Percentiles rank a stretch among this genome's conserved stretches.
Evolutionary conservation across 805 yeast genomes (phyloP).

Genomic region (Cyberlindnera petersonii): DNA sequence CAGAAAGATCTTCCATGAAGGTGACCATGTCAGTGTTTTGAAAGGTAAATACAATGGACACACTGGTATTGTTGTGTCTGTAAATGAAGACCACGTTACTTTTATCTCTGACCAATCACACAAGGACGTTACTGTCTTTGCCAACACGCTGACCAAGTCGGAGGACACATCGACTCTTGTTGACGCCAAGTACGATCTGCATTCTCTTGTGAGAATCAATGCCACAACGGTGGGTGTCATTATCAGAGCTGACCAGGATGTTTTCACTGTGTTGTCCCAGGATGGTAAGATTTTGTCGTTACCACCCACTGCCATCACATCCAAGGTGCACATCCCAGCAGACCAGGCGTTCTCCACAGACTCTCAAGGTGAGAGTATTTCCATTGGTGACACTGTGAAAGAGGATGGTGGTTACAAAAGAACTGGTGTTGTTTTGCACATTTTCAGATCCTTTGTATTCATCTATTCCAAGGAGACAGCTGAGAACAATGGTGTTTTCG

Average conservation of each 20-base stretch:
- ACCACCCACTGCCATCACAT: constrained; percentile 77
- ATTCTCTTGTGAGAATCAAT: constrained; percentile 84
- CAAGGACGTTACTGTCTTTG: constrained; percentile 87
- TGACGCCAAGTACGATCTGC: constrained; percentile 76
- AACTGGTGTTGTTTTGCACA: constrained; percentile 84
- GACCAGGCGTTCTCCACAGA: constrained; percentile 85
- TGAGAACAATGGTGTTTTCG: constrained; percentile 91
- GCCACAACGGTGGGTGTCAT: constrained; percentile 86
- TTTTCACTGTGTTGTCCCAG: constrained; percentile 73
- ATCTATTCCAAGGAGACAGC: constrained; percentile 71
- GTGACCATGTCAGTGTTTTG: constrained; percentile 92
- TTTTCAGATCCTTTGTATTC: constrained; percentile 76
- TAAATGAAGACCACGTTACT: constrained; percentile 81
- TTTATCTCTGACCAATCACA: constrained; percentile 85
- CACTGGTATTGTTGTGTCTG: constrained; percentile 87
- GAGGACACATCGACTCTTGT: constrained; percentile 81
- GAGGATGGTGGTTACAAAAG: constrained; percentile 81
- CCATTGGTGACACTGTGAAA: constrained; percentile 89
- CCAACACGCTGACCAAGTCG: constrained; percentile 86
- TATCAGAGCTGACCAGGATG: constrained; percentile 83
- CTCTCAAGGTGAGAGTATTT: constrained; percentile 74
- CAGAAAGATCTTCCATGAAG: constrained; percentile 81
- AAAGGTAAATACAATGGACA: constrained; percentile 91
- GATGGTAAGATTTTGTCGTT: constrained; percentile 73
- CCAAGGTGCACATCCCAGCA: constrained; percentile 60